Evolutionary conservation across 257 asterid species (phyloP), one percentile per base, ranked within the genome.

Genomic region (Handroanthus guayacan): DNA sequence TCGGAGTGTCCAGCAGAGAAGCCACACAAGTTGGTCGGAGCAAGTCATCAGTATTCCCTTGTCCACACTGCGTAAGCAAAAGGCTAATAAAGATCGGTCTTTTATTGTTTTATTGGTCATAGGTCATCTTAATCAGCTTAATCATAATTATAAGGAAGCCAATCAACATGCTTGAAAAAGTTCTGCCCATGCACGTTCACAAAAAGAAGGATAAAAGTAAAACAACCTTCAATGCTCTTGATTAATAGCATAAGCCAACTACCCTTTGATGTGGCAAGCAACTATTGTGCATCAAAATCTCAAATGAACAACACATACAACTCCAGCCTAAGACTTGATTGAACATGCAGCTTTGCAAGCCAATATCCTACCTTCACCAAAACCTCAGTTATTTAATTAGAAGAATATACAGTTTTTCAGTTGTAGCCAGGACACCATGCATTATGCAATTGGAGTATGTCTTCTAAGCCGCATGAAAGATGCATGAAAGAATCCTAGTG

Each of bases 11-110:
- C 75, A 61, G 58, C 37, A 91, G 81, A 64, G 91, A 89, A 54
- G 89, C 43, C 56, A 89, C 93, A 75, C 86, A 84, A 41, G 90
- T 84, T 50, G 95, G 95, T 47, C 85, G 86, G 50, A 91, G 86
- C 81, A 83, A 37, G 78, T 91, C 95, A 70, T 83, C 83, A 9
- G 79, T 86, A 73, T 84, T 86, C 75, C 95, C 97, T 81, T 80
- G 93, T 73, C 97, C 97, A 72, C 97, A 91, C 97, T 91, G 90
- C 81, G 83, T 13, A 63, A 69, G 52, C 74, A 78, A 20, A 64
- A 54, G 50, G 63, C 48, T 55, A 25, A 43, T 60, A 37, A 31
- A 48, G 17, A 60, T n/a, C 20, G 3, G 31, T 47, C 74, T 14
- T 43, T 36, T 17, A 43, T 36, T 31, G 47, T 18, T 50, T 38